Conservation (phyloP, 257 asterid species). For the Linaria vulgaris region DNA sequence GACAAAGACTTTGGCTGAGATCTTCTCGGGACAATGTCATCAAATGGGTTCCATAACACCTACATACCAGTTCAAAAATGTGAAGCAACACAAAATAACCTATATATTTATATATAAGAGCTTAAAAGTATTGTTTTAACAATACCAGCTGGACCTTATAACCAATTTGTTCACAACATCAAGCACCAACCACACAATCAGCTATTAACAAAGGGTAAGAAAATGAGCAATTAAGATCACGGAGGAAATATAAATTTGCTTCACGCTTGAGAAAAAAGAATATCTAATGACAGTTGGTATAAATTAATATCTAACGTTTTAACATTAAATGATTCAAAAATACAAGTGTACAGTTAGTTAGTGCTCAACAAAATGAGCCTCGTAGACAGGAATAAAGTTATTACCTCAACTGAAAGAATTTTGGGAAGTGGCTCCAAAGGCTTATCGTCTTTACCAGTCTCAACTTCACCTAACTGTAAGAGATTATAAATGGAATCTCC, state of each 20-base stretch:
- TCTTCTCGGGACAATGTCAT: constrained; percentile 79
- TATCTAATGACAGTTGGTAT: neutral
- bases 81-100: constrained; percentile 12
- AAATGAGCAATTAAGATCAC: neutral
- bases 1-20: constrained; percentile 44
- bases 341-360: neutral
- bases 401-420: constrained; percentile 86
- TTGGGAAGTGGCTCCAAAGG: constrained; percentile 89
- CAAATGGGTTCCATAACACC: constrained; percentile 98
- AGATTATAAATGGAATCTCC: constrained; percentile 93
- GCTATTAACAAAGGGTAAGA: constrained; percentile 1
- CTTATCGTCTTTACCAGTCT: constrained; percentile 76
- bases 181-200: neutral
- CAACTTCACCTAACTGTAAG: constrained; percentile 72
- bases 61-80: constrained; percentile 28
- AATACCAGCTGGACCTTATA: neutral
- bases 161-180: neutral
- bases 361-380: constrained; percentile 10
- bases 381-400: constrained; percentile 25
- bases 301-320: constrained; percentile 1
- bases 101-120: neutral
- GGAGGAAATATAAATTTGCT: neutral
- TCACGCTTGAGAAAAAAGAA: neutral
- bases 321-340: constrained; percentile 2
- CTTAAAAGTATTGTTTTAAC: neutral